These are phyloP conservation scores for Lactarius sp. DNA, from an alignment of 768 basidiomycete species.

Conservation along the genomic window DNA sequence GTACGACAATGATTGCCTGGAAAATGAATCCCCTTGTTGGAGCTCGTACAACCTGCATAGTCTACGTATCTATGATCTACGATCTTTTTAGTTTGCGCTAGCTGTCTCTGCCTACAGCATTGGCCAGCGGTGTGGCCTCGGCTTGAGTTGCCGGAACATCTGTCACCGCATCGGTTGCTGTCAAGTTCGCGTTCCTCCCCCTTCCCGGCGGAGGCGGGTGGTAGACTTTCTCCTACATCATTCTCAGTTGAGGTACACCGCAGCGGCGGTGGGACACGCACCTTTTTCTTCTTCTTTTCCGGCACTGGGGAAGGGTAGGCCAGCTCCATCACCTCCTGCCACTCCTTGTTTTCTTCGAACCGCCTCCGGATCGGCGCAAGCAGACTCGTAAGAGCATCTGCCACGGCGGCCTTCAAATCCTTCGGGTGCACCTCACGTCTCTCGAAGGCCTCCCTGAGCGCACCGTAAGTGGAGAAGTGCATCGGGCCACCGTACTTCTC, in stretches of 20 bases:
- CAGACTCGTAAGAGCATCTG: slow-evolving; percentile 65
- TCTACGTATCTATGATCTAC: neutral
- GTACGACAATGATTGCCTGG: neutral
- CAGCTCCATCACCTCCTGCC: slow-evolving; percentile 65
- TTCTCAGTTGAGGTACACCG: neutral
- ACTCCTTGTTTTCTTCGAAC: slow-evolving; percentile 75
- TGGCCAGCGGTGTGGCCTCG: neutral
- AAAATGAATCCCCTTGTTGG: neutral
- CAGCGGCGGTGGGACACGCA: slow-evolving; percentile 11
- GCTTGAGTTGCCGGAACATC: neutral
- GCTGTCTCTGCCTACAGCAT: neutral
- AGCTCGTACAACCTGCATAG: neutral
- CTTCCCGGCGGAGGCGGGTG: slow-evolving; percentile 80
- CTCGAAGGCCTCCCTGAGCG: slow-evolving; percentile 69
- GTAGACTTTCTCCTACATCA: slow-evolving; percentile 66
- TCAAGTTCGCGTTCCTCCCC: slow-evolving; percentile 49
- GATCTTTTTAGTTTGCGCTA: neutral
- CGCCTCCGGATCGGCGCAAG: slow-evolving; percentile 76
- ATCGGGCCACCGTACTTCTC: slow-evolving; percentile 77
- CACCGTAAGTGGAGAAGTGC: slow-evolving; percentile 65
- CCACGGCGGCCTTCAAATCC: slow-evolving; percentile 80
- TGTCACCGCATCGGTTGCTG: slow-evolving; percentile 1
- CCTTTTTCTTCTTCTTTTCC: slow-evolving; percentile 64
- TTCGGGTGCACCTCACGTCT: slow-evolving; percentile 79
- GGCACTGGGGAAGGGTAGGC: slow-evolving; percentile 80